phyloP scores from a whole-genome alignment of 2,329 filamentous ascomycete genomes.

The Mariannaea elegans region DNA sequence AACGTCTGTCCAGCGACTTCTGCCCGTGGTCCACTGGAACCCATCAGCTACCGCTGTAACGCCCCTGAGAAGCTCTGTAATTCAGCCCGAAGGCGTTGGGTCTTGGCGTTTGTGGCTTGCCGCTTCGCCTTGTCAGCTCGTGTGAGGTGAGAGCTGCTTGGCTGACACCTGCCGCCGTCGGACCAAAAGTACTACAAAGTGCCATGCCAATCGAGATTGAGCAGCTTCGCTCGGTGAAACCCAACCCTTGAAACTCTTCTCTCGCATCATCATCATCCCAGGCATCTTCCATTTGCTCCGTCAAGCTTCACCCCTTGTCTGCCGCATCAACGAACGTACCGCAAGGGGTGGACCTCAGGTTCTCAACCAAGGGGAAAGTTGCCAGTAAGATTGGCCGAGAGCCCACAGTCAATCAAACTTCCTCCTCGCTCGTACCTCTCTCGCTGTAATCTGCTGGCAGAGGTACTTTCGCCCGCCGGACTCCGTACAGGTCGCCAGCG shows the following conservation, averaged over 20 bases:
- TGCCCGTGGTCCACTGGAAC: no score
- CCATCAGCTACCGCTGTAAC: no score
- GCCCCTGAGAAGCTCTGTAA: no score
- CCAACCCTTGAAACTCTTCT: conserved; percentile 5
- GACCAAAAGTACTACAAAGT: neutral
- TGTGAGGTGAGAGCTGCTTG: no score
- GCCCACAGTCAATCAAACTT: conserved; percentile 16
- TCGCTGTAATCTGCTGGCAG: conserved; percentile 6
- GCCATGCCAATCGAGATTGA: conserved; percentile 2
- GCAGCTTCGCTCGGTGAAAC: neutral
- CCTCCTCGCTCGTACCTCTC: conserved; percentile 5
- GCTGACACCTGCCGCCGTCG: conserved; percentile 7
- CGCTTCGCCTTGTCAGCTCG: no score
- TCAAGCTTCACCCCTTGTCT: neutral
- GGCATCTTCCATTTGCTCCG: neutral
- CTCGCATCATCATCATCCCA: conserved; percentile 19
- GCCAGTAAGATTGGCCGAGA: conserved; percentile 24
- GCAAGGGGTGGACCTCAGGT: conserved; percentile 17
- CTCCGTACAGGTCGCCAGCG: conserved; percentile 11
- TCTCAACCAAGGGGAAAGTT: conserved; percentile 1
- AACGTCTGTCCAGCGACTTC: no score
- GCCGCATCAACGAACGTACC: neutral
- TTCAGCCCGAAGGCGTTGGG: no score
- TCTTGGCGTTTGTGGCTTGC: no score
- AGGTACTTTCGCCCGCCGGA: conserved; percentile 11